Conservation (phyloP, 441 rosid species). For the Breynia disticha region DNA sequence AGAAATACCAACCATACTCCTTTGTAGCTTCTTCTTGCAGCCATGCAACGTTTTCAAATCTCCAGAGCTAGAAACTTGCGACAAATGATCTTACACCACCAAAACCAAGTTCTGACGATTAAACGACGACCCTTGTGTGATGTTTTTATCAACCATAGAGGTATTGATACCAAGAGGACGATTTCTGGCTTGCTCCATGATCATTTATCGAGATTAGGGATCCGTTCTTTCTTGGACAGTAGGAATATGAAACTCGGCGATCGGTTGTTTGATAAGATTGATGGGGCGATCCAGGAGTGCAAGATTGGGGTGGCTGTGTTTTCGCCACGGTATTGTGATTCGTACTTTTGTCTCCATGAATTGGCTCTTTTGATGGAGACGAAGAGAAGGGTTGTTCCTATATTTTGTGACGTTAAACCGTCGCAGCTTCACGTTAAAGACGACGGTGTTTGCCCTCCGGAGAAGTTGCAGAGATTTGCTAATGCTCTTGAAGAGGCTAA, state of each 20-base stretch:
- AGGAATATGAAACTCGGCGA: conserved; percentile 77
- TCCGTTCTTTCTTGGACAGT: conserved; percentile 54
- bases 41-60: conserved; percentile 36
- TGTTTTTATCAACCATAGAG: conserved; percentile 73
- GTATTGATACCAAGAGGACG: conserved; percentile 61
- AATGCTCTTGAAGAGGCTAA: conserved; percentile 59
- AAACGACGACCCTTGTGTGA: conserved; percentile 25
- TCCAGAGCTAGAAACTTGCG: conserved; percentile 18
- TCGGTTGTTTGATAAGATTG: conserved; percentile 37
- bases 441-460: conserved; percentile 19
- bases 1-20: too few relatives aligned
- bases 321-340: conserved; percentile 65
- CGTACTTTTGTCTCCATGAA: conserved; percentile 71
- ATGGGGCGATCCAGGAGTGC: conserved; percentile 36
- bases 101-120: conserved; percentile 7
- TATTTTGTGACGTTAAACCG: conserved; percentile 69
- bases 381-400: conserved; percentile 60
- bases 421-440: conserved; percentile 46
- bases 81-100: conserved; percentile 14
- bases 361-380: conserved; percentile 54
- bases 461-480: conserved; percentile 30
- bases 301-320: conserved; percentile 60
- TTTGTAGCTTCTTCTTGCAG: conserved; percentile 11
- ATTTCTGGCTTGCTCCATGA: conserved; percentile 52
- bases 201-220: conserved; percentile 29